Evolutionary conservation across 1,284 basidiomycete species (phyloP).

Genomic region (Peniophora sp.): DNA sequence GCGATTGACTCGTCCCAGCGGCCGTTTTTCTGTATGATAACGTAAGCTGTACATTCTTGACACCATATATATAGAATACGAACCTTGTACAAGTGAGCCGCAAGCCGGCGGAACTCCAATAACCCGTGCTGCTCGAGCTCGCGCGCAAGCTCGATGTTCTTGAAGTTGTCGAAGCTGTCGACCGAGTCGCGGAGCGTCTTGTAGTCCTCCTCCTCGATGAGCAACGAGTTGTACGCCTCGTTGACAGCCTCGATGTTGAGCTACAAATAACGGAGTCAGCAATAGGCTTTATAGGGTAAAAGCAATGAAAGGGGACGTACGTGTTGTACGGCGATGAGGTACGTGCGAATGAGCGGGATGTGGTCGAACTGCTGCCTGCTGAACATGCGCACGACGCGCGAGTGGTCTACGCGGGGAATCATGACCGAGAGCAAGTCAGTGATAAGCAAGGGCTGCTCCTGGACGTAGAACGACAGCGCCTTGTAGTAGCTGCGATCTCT

Average conservation of each 20-base stretch:
- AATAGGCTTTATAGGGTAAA: background rate
- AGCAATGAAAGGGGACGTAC: conserved; percentile 33
- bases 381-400: conserved; percentile 94
- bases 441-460: conserved; percentile 89
- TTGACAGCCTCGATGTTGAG: conserved; percentile 96
- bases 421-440: conserved; percentile 92
- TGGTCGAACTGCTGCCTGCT: conserved; percentile 76
- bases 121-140: conserved; percentile 88
- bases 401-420: conserved; percentile 90
- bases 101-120: conserved; percentile 91
- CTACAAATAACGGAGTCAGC: conserved; percentile 27
- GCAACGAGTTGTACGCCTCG: conserved; percentile 92
- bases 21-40: conserved; percentile 69
- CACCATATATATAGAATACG: conserved; percentile 5
- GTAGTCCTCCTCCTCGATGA: conserved; percentile 99
- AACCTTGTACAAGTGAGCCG: conserved; percentile 93
- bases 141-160: conserved; percentile 83
- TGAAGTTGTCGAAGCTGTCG: conserved; percentile 97
- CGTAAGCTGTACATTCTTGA: background rate
- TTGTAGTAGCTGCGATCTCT: conserved; percentile 69
- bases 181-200: conserved; percentile 94
- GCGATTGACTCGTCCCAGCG: conserved; percentile 95
- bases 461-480: conserved; percentile 81
- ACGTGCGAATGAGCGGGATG: conserved; percentile 91
- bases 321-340: conserved; percentile 95